Evolutionary conservation across 2,329 filamentous ascomycete genomes (phyloP).

Genomic region (Triangularia verruculosa): DNA sequence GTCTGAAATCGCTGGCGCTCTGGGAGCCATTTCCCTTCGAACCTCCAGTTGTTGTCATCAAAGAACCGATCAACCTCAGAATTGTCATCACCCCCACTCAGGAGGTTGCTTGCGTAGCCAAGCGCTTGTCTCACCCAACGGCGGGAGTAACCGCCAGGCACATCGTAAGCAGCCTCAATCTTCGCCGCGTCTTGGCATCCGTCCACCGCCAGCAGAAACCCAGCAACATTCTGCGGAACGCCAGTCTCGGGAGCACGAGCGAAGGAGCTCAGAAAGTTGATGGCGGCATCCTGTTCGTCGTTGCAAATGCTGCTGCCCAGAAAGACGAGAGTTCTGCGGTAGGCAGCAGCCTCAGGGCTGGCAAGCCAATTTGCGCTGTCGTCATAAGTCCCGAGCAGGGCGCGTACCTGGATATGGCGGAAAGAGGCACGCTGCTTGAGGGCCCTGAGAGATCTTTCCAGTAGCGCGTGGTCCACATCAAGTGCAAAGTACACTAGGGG

Average conservation of each 20-base stretch:
- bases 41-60: slow-evolving; percentile 10
- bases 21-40: slow-evolving; percentile 11
- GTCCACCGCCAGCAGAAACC: slow-evolving; percentile 12
- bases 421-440: not conserved
- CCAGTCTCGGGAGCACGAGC: not conserved
- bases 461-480: slow-evolving; percentile 14
- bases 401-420: slow-evolving; percentile 7
- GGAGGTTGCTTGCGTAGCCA: slow-evolving; percentile 6
- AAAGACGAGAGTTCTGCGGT: slow-evolving; percentile 12
- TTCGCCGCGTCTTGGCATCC: slow-evolving; percentile 12
- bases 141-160: slow-evolving; percentile 4
- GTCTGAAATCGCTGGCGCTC: slow-evolving; percentile 11
- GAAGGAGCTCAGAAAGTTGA: slow-evolving; percentile 7
- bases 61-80: slow-evolving; percentile 5
- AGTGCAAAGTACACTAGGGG: slow-evolving; percentile 16
- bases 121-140: slow-evolving; percentile 14
- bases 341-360: not conserved
- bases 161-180: slow-evolving; percentile 14
- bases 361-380: slow-evolving; percentile 13
- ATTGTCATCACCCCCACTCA: not conserved
- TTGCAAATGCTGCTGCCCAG: slow-evolving; percentile 19
- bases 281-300: slow-evolving; percentile 6
- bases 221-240: slow-evolving; percentile 9
- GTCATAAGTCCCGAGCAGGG: slow-evolving; percentile 16
- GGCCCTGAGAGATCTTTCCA: slow-evolving; percentile 2